A percentile compares a stretch with the other conserved stretches of the same genome.
Evolutionary conservation across 495 filamentous ascomycete species (phyloP).

Genomic region (Viridothelium virens): DNA sequence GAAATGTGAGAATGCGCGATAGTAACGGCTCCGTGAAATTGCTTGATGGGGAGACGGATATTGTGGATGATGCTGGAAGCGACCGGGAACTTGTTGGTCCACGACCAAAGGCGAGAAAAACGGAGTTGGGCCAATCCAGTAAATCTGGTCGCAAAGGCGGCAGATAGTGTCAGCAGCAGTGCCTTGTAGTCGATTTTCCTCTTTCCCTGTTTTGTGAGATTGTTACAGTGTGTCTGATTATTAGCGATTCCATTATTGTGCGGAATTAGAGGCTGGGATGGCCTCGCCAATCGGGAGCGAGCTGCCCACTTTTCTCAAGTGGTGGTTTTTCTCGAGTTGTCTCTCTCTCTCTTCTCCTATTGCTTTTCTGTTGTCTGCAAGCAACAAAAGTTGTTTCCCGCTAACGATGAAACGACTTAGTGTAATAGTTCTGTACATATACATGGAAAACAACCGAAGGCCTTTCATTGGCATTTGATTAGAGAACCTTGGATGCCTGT

Average conservation of each 20-base stretch:
- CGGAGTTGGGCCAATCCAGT: constrained; percentile 7
- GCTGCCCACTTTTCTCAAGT: not conserved
- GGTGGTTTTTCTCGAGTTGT: not conserved
- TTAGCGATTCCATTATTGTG: constrained; percentile 2
- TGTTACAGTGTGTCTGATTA: constrained; percentile 4
- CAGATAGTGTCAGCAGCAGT: not conserved
- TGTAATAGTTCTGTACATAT: constrained; percentile 8
- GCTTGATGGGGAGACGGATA: not conserved
- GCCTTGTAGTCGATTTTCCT: not conserved
- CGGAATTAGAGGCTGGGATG: not conserved
- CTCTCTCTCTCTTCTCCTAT: not conserved
- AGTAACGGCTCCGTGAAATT: not conserved
- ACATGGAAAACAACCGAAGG: not conserved
- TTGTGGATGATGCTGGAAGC: constrained; percentile 8
- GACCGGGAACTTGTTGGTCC: constrained; percentile 6
- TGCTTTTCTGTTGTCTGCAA: not conserved
- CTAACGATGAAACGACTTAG: constrained; percentile 1
- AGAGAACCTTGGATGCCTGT: not conserved
- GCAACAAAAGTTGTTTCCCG: constrained; percentile 11
- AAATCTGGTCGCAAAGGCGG: constrained; percentile 4
- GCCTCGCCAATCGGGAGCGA: not conserved
- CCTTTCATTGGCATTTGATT: not conserved
- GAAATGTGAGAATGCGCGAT: constrained; percentile 7
- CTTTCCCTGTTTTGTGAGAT: not conserved
- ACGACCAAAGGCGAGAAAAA: constrained; percentile 3